Evolutionary conservation across 306 rosid genomes (phyloP).

Genomic region (Prosopis cineraria): DNA sequence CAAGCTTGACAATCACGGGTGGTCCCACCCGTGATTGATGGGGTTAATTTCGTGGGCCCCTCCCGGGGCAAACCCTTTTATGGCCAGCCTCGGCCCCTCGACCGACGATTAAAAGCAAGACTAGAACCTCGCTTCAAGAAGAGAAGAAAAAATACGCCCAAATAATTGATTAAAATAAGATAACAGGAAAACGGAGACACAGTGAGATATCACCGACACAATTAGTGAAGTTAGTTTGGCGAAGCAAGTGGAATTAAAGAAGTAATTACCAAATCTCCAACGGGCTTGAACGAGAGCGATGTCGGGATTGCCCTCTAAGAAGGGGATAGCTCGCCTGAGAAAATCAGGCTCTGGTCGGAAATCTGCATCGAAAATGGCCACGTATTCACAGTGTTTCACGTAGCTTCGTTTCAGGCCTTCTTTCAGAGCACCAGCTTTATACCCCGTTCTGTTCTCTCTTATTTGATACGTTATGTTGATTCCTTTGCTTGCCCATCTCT

Average conservation of each 20-base stretch:
- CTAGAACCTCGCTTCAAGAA: too few relatives aligned
- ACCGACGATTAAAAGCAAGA: background rate
- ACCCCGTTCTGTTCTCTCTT: slow-evolving; percentile 79
- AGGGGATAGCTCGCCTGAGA: slow-evolving; percentile 85
- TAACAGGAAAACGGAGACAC: background rate
- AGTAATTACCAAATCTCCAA: slow-evolving; percentile 90
- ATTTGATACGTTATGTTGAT: slow-evolving; percentile 82
- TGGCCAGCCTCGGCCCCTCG: slow-evolving; percentile 1
- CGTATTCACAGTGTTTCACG: slow-evolving; percentile 88
- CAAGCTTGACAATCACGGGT: slow-evolving; percentile 1
- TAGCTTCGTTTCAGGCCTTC: slow-evolving; percentile 90
- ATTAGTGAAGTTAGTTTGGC: background rate
- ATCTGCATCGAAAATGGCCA: slow-evolving; percentile 92
- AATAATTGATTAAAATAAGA: background rate
- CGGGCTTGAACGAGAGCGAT: slow-evolving; percentile 96
- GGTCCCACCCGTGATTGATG: slow-evolving; percentile 71
- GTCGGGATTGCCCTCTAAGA: slow-evolving; percentile 74
- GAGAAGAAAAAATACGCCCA: background rate
- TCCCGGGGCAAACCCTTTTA: background rate
- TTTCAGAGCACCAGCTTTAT: slow-evolving; percentile 96
- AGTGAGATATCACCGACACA: slow-evolving; percentile 67
- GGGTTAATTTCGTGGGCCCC: slow-evolving; percentile 40
- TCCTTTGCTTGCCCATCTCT: slow-evolving; percentile 98
- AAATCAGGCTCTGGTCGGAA: slow-evolving; percentile 90
- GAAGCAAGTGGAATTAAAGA: background rate